Percentiles rank a stretch among this genome's conserved stretches.
Evolutionary conservation across 2,329 filamentous ascomycete genomes (phyloP).

Genomic region (Scleromitrula shiraiana): DNA sequence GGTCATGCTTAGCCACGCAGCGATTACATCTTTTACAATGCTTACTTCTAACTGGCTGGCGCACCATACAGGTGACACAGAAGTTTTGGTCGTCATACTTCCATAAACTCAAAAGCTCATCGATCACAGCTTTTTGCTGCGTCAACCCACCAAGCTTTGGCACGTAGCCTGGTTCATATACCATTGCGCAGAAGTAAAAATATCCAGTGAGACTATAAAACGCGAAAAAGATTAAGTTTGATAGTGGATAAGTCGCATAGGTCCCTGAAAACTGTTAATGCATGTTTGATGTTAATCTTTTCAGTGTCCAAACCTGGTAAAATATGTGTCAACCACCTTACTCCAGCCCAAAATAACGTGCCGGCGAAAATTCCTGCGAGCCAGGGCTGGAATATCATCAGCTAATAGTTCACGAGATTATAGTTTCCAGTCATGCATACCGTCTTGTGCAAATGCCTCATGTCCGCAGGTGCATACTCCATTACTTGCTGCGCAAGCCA

Average conservation of each 20-base stretch:
- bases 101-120: constrained; percentile 75
- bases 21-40: constrained; percentile 87
- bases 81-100: constrained; percentile 94
- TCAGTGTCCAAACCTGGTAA: constrained; percentile 51
- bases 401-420: not conserved
- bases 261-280: constrained; percentile 48
- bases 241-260: constrained; percentile 56
- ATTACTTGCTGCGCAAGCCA: constrained; percentile 70
- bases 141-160: constrained; percentile 84
- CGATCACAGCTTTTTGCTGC: constrained; percentile 82
- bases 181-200: constrained; percentile 83
- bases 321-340: constrained; percentile 68
- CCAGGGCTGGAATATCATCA: constrained; percentile 57
- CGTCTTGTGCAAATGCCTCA: constrained; percentile 84
- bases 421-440: constrained; percentile 38
- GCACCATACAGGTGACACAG: constrained; percentile 89
- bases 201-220: constrained; percentile 63
- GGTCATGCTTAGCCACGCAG: constrained; percentile 93
- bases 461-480: constrained; percentile 76
- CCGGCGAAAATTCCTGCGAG: constrained; percentile 88
- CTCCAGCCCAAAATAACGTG: constrained; percentile 71
- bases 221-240: constrained; percentile 67
- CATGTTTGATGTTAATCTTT: constrained; percentile 9
- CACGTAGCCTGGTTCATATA: constrained; percentile 83
- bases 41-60: constrained; percentile 87